phyloP scores from a whole-genome alignment of 352 stramenopile genomes.

The Globisporangium carolinianum region DNA sequence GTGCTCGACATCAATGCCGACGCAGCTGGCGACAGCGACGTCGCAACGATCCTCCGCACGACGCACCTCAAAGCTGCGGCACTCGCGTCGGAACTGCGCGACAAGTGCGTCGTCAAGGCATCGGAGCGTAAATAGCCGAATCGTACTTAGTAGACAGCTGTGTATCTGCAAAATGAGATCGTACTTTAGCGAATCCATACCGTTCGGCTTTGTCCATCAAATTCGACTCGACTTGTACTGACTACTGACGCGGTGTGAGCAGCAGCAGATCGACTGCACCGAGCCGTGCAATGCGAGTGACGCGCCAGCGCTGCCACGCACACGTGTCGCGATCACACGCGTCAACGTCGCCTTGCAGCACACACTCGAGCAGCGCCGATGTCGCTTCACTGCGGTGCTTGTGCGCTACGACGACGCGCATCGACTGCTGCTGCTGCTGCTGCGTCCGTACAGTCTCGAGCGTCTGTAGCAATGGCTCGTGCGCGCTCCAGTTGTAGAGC shows the following conservation, averaged over 20 bases:
- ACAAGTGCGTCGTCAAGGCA: slow-evolving; percentile 20
- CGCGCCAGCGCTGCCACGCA: slow-evolving; percentile 20
- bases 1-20: slow-evolving; percentile 22
- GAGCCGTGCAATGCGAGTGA: slow-evolving; percentile 13
- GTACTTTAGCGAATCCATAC: neutral
- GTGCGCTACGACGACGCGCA: slow-evolving; percentile 35
- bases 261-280: slow-evolving; percentile 18
- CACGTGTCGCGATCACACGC: slow-evolving; percentile 5
- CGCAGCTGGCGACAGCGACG: slow-evolving; percentile 13
- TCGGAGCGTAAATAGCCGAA: neutral
- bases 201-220: too few species aligned
- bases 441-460: slow-evolving; percentile 9
- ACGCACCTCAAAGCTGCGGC: slow-evolving; percentile 22
- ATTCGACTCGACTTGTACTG: too few species aligned
- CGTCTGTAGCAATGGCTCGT: slow-evolving; percentile 35
- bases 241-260: slow-evolving; percentile 11
- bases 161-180: neutral
- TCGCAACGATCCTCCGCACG: slow-evolving; percentile 18
- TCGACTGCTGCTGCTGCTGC: neutral
- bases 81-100: slow-evolving; percentile 25
- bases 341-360: slow-evolving; percentile 10
- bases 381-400: slow-evolving; percentile 36
- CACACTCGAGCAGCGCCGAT: slow-evolving; percentile 17
- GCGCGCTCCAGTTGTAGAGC: slow-evolving; percentile 52
- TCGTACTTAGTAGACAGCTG: neutral